Evolutionary conservation across 106 monocot genomes (phyloP).

Genomic region (Iris macrosiphon): DNA sequence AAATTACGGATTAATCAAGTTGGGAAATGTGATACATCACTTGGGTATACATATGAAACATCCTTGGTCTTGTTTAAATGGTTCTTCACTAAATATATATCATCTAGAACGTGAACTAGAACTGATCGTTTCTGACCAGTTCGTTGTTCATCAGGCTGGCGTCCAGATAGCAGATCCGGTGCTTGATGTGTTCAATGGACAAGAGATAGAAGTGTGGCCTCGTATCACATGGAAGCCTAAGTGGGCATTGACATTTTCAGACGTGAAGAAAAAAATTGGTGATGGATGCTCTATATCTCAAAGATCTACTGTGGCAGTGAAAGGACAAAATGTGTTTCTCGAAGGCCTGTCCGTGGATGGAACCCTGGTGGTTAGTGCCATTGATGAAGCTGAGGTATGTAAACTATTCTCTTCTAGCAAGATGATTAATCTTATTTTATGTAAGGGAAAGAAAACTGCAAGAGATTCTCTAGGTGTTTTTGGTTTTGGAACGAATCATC

Average conservation of each 20-base stretch:
- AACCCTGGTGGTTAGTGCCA: constrained; percentile 46
- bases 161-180: constrained; percentile 55
- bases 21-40: too few species aligned
- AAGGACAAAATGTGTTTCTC: constrained; percentile 51
- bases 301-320: constrained; percentile 60
- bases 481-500: too few species aligned
- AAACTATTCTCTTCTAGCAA: neutral
- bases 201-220: constrained; percentile 98
- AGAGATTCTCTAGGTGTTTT: too few species aligned
- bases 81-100: too few species aligned
- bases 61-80: too few species aligned
- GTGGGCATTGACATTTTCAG: constrained; percentile 68
- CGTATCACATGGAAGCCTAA: constrained; percentile 76
- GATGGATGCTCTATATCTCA: constrained; percentile 56
- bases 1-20: too few species aligned
- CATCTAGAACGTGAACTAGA: too few species aligned
- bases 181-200: constrained; percentile 63
- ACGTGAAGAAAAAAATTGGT: constrained; percentile 58
- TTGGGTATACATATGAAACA: too few species aligned
- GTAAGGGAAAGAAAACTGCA: too few species aligned
- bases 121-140: neutral
- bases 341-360: constrained; percentile 71
- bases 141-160: constrained; percentile 56
- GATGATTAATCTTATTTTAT: too few species aligned
- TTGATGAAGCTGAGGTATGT: constrained; percentile 70